phyloP scores from a whole-genome alignment of 345 rosid genomes.

The Abelmoschus esculentus region DNA sequence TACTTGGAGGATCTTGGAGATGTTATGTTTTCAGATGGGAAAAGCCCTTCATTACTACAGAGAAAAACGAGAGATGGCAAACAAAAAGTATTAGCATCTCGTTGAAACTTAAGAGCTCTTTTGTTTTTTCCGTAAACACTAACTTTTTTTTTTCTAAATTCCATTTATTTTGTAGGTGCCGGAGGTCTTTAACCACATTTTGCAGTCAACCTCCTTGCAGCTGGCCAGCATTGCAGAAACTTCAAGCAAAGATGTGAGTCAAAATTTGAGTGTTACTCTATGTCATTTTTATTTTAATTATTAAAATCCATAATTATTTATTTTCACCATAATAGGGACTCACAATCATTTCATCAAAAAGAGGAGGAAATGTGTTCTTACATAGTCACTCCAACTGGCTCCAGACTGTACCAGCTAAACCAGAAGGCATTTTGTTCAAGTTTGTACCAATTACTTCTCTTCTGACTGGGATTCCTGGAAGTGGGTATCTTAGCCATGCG shows the following conservation, averaged over 20 bases:
- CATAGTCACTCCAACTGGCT: constrained; percentile 61
- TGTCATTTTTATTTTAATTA: neutral
- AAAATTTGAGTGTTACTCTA: neutral
- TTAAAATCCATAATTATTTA: neutral
- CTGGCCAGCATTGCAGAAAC: constrained; percentile 56
- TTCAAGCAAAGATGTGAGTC: constrained; percentile 66
- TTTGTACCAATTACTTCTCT: constrained; percentile 71
- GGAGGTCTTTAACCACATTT: constrained; percentile 45
- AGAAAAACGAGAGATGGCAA: constrained; percentile 38
- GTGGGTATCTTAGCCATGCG: constrained; percentile 73
- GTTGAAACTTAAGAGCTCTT: constrained; percentile 7
- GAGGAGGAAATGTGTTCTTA: constrained; percentile 57
- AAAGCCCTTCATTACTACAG: constrained; percentile 36
- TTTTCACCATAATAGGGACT: constrained; percentile 42
- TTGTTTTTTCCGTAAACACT: neutral
- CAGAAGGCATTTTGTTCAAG: constrained; percentile 61
- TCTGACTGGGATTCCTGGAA: constrained; percentile 59
- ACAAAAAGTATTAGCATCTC: constrained; percentile 33
- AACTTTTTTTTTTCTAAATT: constrained; percentile 2
- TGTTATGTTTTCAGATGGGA: constrained; percentile 52
- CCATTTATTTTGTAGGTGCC: constrained; percentile 38
- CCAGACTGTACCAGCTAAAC: constrained; percentile 56
- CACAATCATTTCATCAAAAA: constrained; percentile 47
- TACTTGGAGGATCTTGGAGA: constrained; percentile 64
- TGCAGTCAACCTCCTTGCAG: constrained; percentile 49